phyloP scores from a whole-genome alignment of 768 basidiomycete species.

The Suillus cothurnatus region DNA sequence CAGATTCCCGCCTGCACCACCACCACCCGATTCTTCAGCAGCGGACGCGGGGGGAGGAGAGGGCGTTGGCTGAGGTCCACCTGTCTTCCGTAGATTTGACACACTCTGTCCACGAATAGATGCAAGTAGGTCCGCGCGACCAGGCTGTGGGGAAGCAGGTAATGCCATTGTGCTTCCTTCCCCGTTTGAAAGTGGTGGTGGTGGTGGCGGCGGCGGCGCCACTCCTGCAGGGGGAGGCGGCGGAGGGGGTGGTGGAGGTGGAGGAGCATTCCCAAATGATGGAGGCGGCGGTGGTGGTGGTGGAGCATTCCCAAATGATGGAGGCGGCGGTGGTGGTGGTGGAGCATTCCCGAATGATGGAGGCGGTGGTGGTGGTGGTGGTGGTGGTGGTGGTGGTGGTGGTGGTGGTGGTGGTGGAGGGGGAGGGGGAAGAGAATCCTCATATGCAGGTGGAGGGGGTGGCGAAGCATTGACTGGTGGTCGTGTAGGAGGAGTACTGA shows the following conservation, averaged over 20 bases:
- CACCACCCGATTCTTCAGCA: constrained; percentile 34
- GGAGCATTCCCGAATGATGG: constrained; percentile 25
- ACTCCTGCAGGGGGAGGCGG: constrained; percentile 25
- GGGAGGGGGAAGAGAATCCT: constrained; percentile 32
- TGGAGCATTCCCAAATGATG: constrained; percentile 22
- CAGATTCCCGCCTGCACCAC: constrained; percentile 66
- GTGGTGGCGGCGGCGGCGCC: constrained; percentile 39
- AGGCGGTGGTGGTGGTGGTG: constrained; percentile 30
- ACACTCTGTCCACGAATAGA: constrained; percentile 85
- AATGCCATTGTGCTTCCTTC: constrained; percentile 24
- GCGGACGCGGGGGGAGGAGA: constrained; percentile 35
- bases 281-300: constrained; percentile 35
- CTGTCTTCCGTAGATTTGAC: constrained; percentile 63
- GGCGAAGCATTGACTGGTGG: constrained; percentile 29
- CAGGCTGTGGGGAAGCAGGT: constrained; percentile 57
- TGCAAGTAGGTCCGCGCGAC: constrained; percentile 66
- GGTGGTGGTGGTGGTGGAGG: constrained; percentile 30
- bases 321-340: constrained; percentile 26
- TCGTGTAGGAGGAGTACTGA: constrained; percentile 34
- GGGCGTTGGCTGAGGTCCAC: constrained; percentile 32
- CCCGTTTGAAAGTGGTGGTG: constrained; percentile 38
- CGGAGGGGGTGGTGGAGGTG: constrained; percentile 27
- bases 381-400: constrained; percentile 34
- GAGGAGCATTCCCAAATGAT: constrained; percentile 21
- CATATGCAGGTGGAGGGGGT: constrained; percentile 28